A percentile compares a stretch with the other conserved stretches of the same genome.
Conservation (phyloP, 163 green algal genomes). For the Prototheca wickerhamii region DNA sequence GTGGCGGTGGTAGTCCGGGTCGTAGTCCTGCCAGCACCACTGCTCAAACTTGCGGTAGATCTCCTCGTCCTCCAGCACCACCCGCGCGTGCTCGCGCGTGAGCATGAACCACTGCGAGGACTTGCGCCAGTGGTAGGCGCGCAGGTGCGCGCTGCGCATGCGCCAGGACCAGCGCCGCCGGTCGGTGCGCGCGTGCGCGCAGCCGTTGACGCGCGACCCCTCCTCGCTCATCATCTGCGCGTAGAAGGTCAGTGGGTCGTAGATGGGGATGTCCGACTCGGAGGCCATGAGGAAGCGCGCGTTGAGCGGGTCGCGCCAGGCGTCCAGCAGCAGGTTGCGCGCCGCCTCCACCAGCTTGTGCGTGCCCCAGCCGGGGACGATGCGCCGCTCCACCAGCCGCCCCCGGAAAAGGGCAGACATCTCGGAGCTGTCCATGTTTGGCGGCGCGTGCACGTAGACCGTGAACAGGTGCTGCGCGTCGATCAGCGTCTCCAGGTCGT, state of each 20-base stretch:
- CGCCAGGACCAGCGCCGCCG: constrained; percentile 11
- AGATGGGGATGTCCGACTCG: constrained; percentile 47
- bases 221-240: constrained; percentile 38
- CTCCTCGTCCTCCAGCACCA: constrained; percentile 20
- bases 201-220: constrained; percentile 38
- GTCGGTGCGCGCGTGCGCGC: constrained; percentile 6
- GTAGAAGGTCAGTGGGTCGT: constrained; percentile 40
- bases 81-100: constrained; percentile 46
- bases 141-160: constrained; percentile 13
- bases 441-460: constrained; percentile 18
- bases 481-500: constrained; percentile 1
- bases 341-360: constrained; percentile 35
- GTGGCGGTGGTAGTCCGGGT: constrained; percentile 8
- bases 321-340: constrained; percentile 38
- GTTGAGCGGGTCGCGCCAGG: constrained; percentile 42
- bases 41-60: constrained; percentile 49
- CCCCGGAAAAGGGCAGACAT: constrained; percentile 15
- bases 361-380: constrained; percentile 23
- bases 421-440: constrained; percentile 1
- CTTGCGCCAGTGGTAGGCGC: constrained; percentile 42
- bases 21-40: constrained; percentile 21
- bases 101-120: constrained; percentile 52
- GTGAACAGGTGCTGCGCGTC: constrained; percentile 12
- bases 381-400: constrained; percentile 15
- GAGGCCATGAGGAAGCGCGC: constrained; percentile 47